A percentile compares a stretch with the other conserved stretches of the same genome.
Conservation (phyloP, 164 flowering plant species). For the Aristolochia fimbriata region DNA sequence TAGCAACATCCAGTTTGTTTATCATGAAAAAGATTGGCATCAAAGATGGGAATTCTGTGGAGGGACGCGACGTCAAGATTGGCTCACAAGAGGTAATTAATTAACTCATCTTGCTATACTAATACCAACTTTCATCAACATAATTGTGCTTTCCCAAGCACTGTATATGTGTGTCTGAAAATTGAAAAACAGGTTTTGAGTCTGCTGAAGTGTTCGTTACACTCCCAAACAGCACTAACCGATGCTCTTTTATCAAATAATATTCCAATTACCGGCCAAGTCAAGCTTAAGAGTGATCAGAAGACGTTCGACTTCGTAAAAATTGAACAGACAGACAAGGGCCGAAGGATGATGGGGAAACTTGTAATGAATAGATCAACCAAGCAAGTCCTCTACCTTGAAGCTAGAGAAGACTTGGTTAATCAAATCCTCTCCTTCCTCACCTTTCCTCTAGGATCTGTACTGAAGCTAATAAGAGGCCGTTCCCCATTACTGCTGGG, state of each 20-base stretch:
- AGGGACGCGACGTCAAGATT: background rate
- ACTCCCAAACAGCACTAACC: background rate
- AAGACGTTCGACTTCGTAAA: background rate
- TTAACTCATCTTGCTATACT: too few species aligned
- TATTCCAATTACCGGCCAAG: background rate
- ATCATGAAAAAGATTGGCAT: conserved; percentile 5
- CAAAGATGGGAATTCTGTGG: background rate
- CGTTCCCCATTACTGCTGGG: background rate
- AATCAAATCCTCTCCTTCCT: background rate
- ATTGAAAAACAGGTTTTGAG: background rate
- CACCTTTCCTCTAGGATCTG: background rate
- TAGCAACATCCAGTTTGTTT: conserved; percentile 5
- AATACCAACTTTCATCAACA: background rate
- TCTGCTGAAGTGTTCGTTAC: background rate
- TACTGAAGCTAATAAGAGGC: background rate
- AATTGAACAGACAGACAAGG: background rate
- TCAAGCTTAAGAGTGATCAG: background rate
- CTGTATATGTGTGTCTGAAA: too few species aligned
- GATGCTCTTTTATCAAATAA: background rate
- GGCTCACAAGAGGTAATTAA: background rate
- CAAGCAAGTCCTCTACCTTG: background rate
- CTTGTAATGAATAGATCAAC: background rate
- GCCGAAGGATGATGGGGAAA: background rate
- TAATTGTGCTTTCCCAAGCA: background rate
- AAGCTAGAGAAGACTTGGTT: background rate